phyloP scores from a whole-genome alignment of 176 grass and related monocot species.

The Oryza glumipatula region DNA sequence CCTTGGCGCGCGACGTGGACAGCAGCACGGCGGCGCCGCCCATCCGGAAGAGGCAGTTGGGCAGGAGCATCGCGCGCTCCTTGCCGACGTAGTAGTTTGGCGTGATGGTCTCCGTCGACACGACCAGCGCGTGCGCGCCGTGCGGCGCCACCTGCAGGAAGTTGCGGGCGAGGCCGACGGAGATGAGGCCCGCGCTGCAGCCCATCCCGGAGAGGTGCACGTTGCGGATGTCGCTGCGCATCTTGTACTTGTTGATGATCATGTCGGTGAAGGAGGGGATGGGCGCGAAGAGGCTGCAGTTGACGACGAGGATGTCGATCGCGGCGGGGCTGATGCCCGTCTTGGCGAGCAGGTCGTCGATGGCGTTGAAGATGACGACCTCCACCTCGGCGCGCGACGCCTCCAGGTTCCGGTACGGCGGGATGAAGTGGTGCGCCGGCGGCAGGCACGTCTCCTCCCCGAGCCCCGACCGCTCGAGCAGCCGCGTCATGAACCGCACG shows the following conservation, averaged over 20 bases:
- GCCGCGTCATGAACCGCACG: constrained; percentile 62
- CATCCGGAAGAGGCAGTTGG: constrained; percentile 85
- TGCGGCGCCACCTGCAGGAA: constrained; percentile 48
- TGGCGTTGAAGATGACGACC: constrained; percentile 67
- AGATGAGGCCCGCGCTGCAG: constrained; percentile 66
- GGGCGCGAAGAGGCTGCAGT: constrained; percentile 77
- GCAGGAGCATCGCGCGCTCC: constrained; percentile 82
- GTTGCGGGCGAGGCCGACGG: constrained; percentile 54
- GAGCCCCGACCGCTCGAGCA: constrained; percentile 63
- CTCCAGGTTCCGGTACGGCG: constrained; percentile 64
- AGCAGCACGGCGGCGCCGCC: constrained; percentile 70
- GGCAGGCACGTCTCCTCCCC: constrained; percentile 69
- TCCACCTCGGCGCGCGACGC: constrained; percentile 61
- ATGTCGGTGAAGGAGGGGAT: constrained; percentile 68
- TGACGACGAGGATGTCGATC: constrained; percentile 70
- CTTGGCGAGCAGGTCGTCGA: constrained; percentile 65
- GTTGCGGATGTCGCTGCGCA: constrained; percentile 60
- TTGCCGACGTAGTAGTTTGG: constrained; percentile 82
- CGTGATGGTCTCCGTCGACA: constrained; percentile 83
- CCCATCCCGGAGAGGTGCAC: constrained; percentile 80
- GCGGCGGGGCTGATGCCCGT: constrained; percentile 38
- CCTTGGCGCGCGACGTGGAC: constrained; percentile 43
- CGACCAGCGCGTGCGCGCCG: constrained; percentile 59
- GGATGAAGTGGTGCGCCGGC: constrained; percentile 68
- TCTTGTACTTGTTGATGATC: constrained; percentile 62